These are phyloP conservation scores for Solanum medicagineum DNA, from an alignment of 257 asterid genomes.

Conservation along the genomic window DNA sequence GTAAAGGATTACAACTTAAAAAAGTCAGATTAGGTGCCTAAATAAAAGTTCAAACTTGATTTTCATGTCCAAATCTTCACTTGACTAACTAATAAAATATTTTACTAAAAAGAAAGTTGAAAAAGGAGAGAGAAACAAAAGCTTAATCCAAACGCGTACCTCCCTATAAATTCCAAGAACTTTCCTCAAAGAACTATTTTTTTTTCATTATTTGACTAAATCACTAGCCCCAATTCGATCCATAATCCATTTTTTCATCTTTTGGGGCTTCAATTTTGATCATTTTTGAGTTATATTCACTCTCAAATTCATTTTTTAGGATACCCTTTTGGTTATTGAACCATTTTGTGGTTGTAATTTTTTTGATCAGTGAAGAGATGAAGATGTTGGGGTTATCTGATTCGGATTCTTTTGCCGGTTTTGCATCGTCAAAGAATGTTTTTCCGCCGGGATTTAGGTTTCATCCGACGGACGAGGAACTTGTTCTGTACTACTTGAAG, in stretches of 20 bases:
- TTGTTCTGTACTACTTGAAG: slow-evolving; percentile 58
- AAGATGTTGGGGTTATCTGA: neutral
- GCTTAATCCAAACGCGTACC: neutral
- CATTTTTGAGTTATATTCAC: neutral
- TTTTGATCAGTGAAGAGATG: neutral
- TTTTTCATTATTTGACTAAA: neutral
- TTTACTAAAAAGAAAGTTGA: neutral
- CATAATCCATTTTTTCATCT: neutral
- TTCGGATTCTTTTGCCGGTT: neutral
- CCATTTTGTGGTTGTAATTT: neutral
- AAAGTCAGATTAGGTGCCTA: too few relatives aligned
- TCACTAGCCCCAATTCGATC: neutral
- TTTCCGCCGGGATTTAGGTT: slow-evolving; percentile 89
- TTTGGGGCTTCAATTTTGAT: neutral
- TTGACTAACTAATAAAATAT: too few relatives aligned
- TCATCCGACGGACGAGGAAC: slow-evolving; percentile 92
- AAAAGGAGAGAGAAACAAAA: neutral
- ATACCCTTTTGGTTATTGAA: neutral
- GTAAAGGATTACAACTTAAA: too few relatives aligned
- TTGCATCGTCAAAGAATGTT: neutral
- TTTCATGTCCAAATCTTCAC: too few relatives aligned
- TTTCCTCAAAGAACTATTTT: neutral
- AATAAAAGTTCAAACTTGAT: too few relatives aligned
- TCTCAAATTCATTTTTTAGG: neutral
- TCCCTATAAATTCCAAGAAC: neutral